Conservation (phyloP, 75 land plant genomes). For the Ceratopteris richardii region DNA sequence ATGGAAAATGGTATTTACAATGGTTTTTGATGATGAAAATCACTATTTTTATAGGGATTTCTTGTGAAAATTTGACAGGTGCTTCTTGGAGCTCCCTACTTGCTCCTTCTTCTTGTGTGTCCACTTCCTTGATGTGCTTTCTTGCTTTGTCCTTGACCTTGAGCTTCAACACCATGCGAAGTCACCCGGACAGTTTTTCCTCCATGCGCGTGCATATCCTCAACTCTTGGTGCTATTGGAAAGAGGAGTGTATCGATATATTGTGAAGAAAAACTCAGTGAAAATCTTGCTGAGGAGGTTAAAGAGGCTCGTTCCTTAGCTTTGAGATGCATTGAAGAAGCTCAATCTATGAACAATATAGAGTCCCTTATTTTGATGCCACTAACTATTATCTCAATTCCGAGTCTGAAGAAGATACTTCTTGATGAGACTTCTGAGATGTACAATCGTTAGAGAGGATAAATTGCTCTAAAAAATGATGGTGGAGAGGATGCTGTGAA, state of each 20-base stretch:
- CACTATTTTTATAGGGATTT: no score
- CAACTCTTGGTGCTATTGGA: constrained; percentile 94
- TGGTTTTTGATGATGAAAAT: no score
- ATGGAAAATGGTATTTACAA: no score
- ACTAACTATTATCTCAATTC: constrained; percentile 45
- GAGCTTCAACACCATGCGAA: no score
- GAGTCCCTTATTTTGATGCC: constrained; percentile 75
- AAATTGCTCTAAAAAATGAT: constrained; percentile 77
- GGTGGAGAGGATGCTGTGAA: constrained; percentile 62
- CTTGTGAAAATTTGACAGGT: no score
- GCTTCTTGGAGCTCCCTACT: no score
- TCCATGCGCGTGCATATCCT: no score
- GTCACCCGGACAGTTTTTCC: no score
- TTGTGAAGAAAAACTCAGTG: constrained; percentile 38
- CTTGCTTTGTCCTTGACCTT: no score
- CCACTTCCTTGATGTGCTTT: no score
- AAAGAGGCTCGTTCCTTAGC: constrained; percentile 93
- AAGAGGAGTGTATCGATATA: constrained; percentile 37
- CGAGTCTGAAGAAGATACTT: constrained; percentile 64
- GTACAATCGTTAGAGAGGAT: constrained; percentile 86
- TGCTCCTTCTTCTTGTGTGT: no score
- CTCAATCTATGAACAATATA: constrained; percentile 18
- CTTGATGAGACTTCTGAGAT: constrained; percentile 65
- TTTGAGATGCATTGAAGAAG: constrained; percentile 50
- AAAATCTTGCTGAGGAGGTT: constrained; percentile 89